Percentiles rank a stretch among this genome's conserved stretches.
These are phyloP conservation scores for Penicillium griseofulvum DNA, from an alignment of 2,329 filamentous ascomycete genomes.

Conservation along the genomic window DNA sequence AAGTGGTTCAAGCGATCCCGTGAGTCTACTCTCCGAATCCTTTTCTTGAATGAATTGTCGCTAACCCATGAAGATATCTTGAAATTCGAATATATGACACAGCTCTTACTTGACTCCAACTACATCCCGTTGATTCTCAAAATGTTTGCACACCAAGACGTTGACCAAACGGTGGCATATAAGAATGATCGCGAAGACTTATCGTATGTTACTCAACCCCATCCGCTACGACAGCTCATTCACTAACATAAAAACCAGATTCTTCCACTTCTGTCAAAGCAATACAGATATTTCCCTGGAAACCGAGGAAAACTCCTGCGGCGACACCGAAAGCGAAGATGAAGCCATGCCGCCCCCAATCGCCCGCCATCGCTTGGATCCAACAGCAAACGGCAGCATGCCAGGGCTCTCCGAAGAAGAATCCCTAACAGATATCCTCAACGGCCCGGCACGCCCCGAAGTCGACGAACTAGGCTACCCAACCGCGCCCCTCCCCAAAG, in stretches of 20 bases:
- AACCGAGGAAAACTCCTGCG: slow-evolving; percentile 33
- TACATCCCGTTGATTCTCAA: slow-evolving; percentile 91
- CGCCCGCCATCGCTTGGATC: slow-evolving; percentile 52
- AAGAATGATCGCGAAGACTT: slow-evolving; percentile 78
- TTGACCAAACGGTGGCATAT: slow-evolving; percentile 84
- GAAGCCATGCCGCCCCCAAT: slow-evolving; percentile 86
- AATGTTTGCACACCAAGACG: slow-evolving; percentile 89
- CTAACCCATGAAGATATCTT: slow-evolving; percentile 65
- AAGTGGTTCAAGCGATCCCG: slow-evolving; percentile 97
- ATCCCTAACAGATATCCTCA: slow-evolving; percentile 21
- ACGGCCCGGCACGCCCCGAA: slow-evolving; percentile 47
- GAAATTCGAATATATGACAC: slow-evolving; percentile 93
- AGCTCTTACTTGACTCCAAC: slow-evolving; percentile 89
- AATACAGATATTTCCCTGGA: slow-evolving; percentile 61
- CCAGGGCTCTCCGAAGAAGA: slow-evolving; percentile 28
- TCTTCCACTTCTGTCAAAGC: slow-evolving; percentile 84
- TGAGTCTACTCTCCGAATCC: slow-evolving; percentile 49
- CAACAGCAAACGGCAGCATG: slow-evolving; percentile 24
- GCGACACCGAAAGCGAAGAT: slow-evolving; percentile 53
- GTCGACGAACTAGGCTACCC: slow-evolving; percentile 89
- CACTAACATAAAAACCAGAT: slow-evolving; percentile 52
- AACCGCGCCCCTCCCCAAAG: slow-evolving; percentile 61
- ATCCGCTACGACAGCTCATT: not conserved
- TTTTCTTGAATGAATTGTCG: not conserved
- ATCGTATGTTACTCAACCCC: slow-evolving; percentile 54